Conservation (phyloP, 2,329 filamentous ascomycete genomes). For the Daldinia sp. region DNA sequence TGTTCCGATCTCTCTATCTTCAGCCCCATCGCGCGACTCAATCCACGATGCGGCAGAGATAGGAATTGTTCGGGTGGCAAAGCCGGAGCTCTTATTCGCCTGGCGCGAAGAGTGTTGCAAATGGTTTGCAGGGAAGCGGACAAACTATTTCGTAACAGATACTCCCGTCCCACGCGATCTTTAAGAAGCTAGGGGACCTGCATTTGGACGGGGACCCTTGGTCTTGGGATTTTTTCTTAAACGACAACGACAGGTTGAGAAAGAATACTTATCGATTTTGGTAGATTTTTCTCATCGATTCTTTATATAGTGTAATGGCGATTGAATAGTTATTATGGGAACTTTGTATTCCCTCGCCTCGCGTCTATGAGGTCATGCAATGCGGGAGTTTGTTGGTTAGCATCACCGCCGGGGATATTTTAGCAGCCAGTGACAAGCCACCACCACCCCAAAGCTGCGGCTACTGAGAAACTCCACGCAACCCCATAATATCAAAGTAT, state of each 20-base stretch:
- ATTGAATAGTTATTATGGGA: background rate
- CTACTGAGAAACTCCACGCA: conserved; percentile 33
- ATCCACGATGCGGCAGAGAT: conserved; percentile 39
- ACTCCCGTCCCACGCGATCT: conserved; percentile 44
- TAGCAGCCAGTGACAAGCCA: conserved; percentile 16
- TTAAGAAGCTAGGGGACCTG: conserved; percentile 14
- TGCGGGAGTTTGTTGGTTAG: conserved; percentile 8
- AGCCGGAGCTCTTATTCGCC: conserved; percentile 47
- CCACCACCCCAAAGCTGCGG: conserved; percentile 18
- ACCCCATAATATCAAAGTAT: conserved; percentile 23
- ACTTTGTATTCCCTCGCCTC: background rate
- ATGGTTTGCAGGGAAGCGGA: conserved; percentile 47
- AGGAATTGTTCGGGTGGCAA: conserved; percentile 46
- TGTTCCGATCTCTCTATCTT: conserved; percentile 27
- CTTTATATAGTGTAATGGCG: conserved; percentile 1
- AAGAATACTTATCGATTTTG: background rate
- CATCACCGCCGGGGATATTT: conserved; percentile 12
- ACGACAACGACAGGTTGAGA: conserved; percentile 1
- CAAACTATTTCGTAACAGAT: conserved; percentile 54
- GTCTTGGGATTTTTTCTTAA: conserved; percentile 20
- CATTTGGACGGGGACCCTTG: conserved; percentile 21
- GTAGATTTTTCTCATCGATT: background rate
- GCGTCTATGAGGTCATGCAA: conserved; percentile 24
- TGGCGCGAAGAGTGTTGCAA: conserved; percentile 45
- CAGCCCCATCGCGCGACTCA: conserved; percentile 40